Evolutionary conservation across 192 early-diverging fungal genomes (phyloP), one percentile per base, ranked within the genome.

Genomic region (Backusella australiensis): DNA sequence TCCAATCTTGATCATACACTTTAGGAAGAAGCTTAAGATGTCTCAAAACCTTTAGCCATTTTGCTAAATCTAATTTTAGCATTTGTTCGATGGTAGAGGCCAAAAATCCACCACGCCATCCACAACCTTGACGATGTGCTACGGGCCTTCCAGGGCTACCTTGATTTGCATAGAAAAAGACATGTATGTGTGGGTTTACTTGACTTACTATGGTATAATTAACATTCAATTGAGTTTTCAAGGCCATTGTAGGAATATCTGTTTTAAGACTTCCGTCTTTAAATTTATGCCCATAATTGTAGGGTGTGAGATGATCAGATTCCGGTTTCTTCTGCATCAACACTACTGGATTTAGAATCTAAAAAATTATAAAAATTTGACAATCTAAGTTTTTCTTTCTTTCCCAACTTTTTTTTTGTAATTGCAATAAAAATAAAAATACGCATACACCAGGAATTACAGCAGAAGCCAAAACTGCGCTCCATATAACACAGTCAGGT

Each of bases 81-180:
- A 90, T 85, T 71, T 95, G 94, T 73, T 93, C 93, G 15, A 96
- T 77, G 0, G 90, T 87, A 3, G 93, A 91, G 0, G 90, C 86
- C 21, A 97, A 32, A 81, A 95, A 96, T n/a, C 95, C 95, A 46
- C 96, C 96, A 23, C 95, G 89, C 80, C 94, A 96, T 17, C 90
- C 91, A 46, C 86, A 84, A 36, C 94, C 93, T 52, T 76, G 74
- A 8, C 90, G 80, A 76, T 92, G 90, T 26, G 87, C 85, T 11
- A 90, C 89, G 19, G 95, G 95, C 73, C 87, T 84, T 19, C 95
- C 95, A 19, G 93, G 77, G 17, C 87, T 83, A 23, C 95, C 94
- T 77, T 90, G 81, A 59, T 89, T 85, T 21, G 91, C 89, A 80
- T 93, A 95, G 74, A 96, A 95, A 84, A 97, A 97, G 79, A 94